These are phyloP conservation scores for Fusarium zealandicum DNA, from an alignment of 2,329 filamentous ascomycete genomes.

Conservation along the genomic window DNA sequence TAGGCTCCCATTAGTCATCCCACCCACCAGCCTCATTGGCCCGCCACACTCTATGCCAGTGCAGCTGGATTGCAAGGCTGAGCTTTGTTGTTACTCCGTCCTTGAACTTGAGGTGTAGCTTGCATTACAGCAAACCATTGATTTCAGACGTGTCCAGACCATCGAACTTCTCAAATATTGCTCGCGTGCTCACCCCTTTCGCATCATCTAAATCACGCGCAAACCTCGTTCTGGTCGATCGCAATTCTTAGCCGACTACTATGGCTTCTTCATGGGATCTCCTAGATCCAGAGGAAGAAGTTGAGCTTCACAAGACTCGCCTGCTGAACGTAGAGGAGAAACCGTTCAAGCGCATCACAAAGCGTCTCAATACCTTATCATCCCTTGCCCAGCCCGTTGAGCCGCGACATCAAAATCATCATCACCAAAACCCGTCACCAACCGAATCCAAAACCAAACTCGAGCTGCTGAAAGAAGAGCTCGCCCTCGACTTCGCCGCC, in stretches of 20 bases:
- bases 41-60: not conserved
- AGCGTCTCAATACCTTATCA: slow-evolving; percentile 75
- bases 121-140: not conserved
- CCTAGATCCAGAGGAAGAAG: slow-evolving; percentile 77
- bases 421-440: slow-evolving; percentile 50
- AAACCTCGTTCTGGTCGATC: slow-evolving; percentile 1
- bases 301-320: slow-evolving; percentile 85
- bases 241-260: slow-evolving; percentile 2
- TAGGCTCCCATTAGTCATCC: slow-evolving; percentile 36
- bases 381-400: slow-evolving; percentile 55
- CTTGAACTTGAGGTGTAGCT: not conserved
- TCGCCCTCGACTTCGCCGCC: slow-evolving; percentile 85
- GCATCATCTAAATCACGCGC: not conserved
- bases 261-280: slow-evolving; percentile 65
- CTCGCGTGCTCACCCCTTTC: not conserved
- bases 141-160: not conserved
- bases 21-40: slow-evolving; percentile 26
- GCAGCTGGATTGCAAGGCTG: slow-evolving; percentile 34
- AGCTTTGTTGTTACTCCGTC: slow-evolving; percentile 15
- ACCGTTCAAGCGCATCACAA: slow-evolving; percentile 87
- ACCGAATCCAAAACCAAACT: slow-evolving; percentile 58
- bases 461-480: slow-evolving; percentile 79
- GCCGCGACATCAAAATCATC: slow-evolving; percentile 48
- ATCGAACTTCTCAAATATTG: not conserved
- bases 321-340: slow-evolving; percentile 91